Percentiles rank a stretch among this genome's conserved stretches.
Evolutionary conservation across 2,329 filamentous ascomycete species (phyloP).

Genomic region (Phialophora verrucosa): DNA sequence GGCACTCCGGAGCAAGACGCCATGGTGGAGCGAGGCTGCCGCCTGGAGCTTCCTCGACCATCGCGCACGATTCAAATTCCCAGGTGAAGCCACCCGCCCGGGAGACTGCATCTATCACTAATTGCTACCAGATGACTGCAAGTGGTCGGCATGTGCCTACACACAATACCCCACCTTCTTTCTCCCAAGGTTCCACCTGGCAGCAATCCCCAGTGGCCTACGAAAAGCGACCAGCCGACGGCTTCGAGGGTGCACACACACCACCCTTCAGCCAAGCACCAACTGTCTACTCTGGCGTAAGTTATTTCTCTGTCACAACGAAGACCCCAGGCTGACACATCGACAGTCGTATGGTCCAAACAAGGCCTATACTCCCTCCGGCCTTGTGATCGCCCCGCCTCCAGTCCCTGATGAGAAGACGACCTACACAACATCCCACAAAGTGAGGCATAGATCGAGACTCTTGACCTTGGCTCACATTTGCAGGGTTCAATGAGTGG

Average conservation of each 20-base stretch:
- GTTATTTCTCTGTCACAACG: neutral
- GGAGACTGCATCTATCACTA: neutral
- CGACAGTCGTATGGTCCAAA: neutral
- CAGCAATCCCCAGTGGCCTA: conserved; percentile 7
- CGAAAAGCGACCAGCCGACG: conserved; percentile 6
- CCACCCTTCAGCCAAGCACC: neutral
- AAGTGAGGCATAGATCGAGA: conserved; percentile 11
- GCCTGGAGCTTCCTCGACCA: conserved; percentile 2
- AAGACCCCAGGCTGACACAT: neutral
- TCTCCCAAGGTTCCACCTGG: conserved; percentile 5
- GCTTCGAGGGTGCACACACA: neutral
- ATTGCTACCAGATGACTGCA: neutral
- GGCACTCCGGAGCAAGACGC: neutral
- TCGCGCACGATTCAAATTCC: neutral
- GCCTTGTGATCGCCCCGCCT: neutral
- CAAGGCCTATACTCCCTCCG: neutral
- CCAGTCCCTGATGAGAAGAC: conserved; percentile 6
- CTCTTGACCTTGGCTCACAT: conserved; percentile 14
- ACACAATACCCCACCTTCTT: neutral
- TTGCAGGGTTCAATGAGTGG: conserved; percentile 15
- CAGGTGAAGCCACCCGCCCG: neutral
- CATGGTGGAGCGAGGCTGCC: conserved; percentile 11
- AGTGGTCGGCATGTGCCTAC: neutral
- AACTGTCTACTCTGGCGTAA: neutral
- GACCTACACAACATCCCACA: neutral